A percentile compares a stretch with the other conserved stretches of the same genome.
Evolutionary conservation across 257 asterid species (phyloP).

Genomic region (Salvia hispanica): DNA sequence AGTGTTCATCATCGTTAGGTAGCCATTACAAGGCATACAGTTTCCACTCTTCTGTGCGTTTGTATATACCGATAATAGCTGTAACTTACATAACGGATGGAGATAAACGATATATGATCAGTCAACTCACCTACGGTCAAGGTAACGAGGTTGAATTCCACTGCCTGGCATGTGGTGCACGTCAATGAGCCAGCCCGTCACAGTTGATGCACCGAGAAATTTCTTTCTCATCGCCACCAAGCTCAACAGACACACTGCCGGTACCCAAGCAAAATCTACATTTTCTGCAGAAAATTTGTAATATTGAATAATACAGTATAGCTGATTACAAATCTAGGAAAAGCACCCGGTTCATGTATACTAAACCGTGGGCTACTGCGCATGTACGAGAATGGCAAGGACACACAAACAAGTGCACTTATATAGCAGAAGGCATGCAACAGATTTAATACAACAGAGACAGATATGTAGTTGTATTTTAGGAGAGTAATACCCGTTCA

Average conservation of each 20-base stretch:
- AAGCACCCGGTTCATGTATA: not conserved
- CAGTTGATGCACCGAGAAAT: constrained; percentile 87
- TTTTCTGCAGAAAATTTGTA: constrained; percentile 49
- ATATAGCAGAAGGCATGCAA: not conserved
- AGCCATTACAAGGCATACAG: not conserved
- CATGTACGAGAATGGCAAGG: no score
- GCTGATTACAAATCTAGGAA: not conserved
- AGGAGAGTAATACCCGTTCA: not conserved
- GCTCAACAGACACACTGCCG: constrained; percentile 76
- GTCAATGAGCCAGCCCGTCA: constrained; percentile 85
- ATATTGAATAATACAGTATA: not conserved
- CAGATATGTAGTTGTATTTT: not conserved
- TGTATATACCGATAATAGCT: no score
- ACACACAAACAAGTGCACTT: no score
- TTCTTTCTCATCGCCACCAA: constrained; percentile 83
- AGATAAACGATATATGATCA: not conserved
- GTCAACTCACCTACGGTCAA: constrained; percentile 80
- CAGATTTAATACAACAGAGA: constrained; percentile 6
- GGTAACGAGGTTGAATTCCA: constrained; percentile 97
- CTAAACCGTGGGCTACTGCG: not conserved
- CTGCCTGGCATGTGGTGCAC: constrained; percentile 99
- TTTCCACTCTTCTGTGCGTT: not conserved
- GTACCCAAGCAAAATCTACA: constrained; percentile 91
- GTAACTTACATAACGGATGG: not conserved
- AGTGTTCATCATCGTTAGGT: not conserved